Conservation (phyloP, 1,284 basidiomycete genomes). For the Leccinum cinnamomeum region DNA sequence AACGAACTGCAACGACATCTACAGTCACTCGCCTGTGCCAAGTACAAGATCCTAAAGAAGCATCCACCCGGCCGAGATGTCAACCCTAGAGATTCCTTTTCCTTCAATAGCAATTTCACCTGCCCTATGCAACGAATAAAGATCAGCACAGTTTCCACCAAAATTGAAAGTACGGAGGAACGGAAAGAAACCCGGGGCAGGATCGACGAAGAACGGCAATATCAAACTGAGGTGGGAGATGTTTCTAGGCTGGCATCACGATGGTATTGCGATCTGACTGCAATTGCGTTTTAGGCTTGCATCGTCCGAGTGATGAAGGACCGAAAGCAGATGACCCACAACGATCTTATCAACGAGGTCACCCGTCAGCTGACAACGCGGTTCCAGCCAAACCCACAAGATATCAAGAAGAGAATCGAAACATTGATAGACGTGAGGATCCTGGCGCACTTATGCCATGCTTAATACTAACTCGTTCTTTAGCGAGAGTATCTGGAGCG, state of each 20-base stretch:
- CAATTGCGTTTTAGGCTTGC: slow-evolving; percentile 65
- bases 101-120: slow-evolving; percentile 85
- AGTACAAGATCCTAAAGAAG: slow-evolving; percentile 92
- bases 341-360: slow-evolving; percentile 90
- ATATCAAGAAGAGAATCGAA: slow-evolving; percentile 96
- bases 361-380: slow-evolving; percentile 82
- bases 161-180: slow-evolving; percentile 85
- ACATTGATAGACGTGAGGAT: slow-evolving; percentile 83
- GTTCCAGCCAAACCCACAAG: slow-evolving; percentile 83
- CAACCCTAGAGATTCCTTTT: slow-evolving; percentile 74
- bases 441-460: neutral
- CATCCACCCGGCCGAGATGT: slow-evolving; percentile 88
- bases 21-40: slow-evolving; percentile 97
- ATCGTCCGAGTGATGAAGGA: slow-evolving; percentile 99
- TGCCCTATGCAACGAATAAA: slow-evolving; percentile 89
- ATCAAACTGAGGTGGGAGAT: slow-evolving; percentile 81
- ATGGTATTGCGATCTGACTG: slow-evolving; percentile 6
- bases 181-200: slow-evolving; percentile 88
- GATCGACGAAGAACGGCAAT: slow-evolving; percentile 90
- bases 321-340: slow-evolving; percentile 86
- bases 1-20: slow-evolving; percentile 86
- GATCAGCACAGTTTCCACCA: slow-evolving; percentile 87
- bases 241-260: neutral
- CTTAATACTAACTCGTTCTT: slow-evolving; percentile 7
- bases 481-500: slow-evolving; percentile 82